These are phyloP conservation scores for Clavariopsis aquatica DNA, from an alignment of 495 filamentous ascomycete species.

Conservation along the genomic window DNA sequence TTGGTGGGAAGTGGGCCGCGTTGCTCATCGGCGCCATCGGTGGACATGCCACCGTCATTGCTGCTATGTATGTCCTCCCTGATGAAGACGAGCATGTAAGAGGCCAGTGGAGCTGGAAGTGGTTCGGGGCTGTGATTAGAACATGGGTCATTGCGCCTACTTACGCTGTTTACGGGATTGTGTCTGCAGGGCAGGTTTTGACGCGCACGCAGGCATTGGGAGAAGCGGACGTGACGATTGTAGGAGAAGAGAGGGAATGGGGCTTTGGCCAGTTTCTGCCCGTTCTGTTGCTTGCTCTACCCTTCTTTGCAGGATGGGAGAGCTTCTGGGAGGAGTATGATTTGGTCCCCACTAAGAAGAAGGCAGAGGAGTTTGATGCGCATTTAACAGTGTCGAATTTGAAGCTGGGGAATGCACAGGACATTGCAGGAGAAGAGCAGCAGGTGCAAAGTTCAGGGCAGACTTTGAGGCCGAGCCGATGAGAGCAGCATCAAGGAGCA, in stretches of 20 bases:
- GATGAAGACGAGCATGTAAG: conserved; percentile 2
- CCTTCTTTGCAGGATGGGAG: conserved; percentile 36
- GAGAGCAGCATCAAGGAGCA: too few species aligned
- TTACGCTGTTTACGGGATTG: conserved; percentile 31
- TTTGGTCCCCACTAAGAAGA: background rate
- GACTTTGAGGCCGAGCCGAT: background rate
- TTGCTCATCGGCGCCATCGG: conserved; percentile 33
- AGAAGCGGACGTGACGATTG: conserved; percentile 18
- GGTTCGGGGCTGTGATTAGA: conserved; percentile 20
- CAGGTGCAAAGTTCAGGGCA: background rate
- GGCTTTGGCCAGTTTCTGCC: conserved; percentile 37
- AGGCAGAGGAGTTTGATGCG: background rate
- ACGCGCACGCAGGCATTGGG: conserved; percentile 29
- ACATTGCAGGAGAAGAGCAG: background rate
- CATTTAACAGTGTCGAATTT: background rate
- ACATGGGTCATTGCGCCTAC: conserved; percentile 33
- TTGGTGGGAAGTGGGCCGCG: conserved; percentile 28
- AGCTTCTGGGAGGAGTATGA: conserved; percentile 28
- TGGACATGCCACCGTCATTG: conserved; percentile 29
- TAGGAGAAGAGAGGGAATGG: conserved; percentile 30
- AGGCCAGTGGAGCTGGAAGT: background rate
- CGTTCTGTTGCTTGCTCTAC: conserved; percentile 28
- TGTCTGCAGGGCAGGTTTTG: conserved; percentile 16
- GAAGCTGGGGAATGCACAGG: background rate
- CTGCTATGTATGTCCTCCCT: conserved; percentile 33